Evolutionary conservation across 2,329 filamentous ascomycete species (phyloP).

Genomic region (Ceratocystis diversiconidia): DNA sequence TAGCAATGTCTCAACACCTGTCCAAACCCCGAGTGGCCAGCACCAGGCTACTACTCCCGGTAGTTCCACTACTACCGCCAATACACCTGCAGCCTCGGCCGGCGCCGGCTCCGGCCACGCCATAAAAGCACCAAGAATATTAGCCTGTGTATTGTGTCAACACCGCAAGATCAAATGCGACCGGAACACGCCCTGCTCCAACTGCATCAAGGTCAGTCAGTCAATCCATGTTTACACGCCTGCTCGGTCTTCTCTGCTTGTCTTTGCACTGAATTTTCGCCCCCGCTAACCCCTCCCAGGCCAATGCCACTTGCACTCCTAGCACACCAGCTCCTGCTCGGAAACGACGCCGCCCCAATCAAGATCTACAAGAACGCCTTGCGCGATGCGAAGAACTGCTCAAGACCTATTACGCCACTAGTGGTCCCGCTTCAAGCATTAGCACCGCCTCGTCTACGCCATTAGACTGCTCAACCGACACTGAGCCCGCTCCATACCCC

Average conservation of each 20-base stretch:
- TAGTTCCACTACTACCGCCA: constrained; percentile 17
- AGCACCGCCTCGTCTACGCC: constrained; percentile 4
- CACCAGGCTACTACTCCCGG: constrained; percentile 9
- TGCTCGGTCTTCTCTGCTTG: background rate
- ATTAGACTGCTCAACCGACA: background rate
- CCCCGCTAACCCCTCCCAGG: constrained; percentile 24
- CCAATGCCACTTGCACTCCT: constrained; percentile 44
- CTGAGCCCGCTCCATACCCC: constrained; percentile 17
- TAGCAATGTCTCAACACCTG: constrained; percentile 10
- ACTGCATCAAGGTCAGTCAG: constrained; percentile 41
- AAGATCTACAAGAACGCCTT: constrained; percentile 46
- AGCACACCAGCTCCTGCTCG: constrained; percentile 46
- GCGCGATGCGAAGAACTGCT: constrained; percentile 44
- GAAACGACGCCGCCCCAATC: constrained; percentile 44
- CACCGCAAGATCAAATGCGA: constrained; percentile 51
- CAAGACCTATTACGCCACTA: constrained; percentile 38
- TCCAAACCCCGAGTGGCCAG: constrained; percentile 9
- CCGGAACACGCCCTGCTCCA: constrained; percentile 43
- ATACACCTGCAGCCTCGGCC: constrained; percentile 16
- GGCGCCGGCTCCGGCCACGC: constrained; percentile 1
- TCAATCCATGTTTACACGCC: background rate
- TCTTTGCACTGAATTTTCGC: background rate
- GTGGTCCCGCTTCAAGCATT: constrained; percentile 13
- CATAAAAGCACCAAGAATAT: constrained; percentile 31
- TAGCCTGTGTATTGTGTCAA: constrained; percentile 44